Evolutionary conservation across 169 alveolate species (phyloP), one percentile per base, ranked within the genome.

Genomic region (Perkinsus olseni): DNA sequence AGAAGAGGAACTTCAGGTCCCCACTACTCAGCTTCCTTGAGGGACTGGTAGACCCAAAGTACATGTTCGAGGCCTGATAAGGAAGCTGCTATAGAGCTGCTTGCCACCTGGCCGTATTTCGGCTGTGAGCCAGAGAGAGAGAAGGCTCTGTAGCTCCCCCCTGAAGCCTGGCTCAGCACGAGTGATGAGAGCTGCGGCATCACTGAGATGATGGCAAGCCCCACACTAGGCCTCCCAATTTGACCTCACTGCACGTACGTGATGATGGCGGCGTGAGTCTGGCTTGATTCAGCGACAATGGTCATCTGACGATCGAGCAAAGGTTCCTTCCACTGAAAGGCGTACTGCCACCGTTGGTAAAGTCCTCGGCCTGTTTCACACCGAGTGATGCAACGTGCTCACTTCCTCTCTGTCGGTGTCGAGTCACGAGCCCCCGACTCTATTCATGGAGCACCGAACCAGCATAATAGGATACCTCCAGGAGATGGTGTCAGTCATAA

Each of bases 251-350:
- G 28, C 82, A 62, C 31, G 17, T 62, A 62, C 82, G 82, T 31
- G 93, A 91, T 51, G 93, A 91, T 37, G 93, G 93, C 39, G 39
- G 93, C 24, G 93, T 91, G 28, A 39, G 74, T 38, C 93, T 91
- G 74, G 93, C 74, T 51, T 34, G 93, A 10, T 91, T 91, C 20
- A 74, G 48, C 11, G 93, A 91, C 39, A 48, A 91, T 20, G 93
- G 93, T 21, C 93, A 91, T n/a, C 24, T 91, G 74, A 91, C 93
- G 39, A 91, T 91, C 34, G 93, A 91, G n/a, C 82, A 91, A 91
- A 91, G n/a, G 74, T 39, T 38, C 93, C 40, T 91, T 91, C n/a
- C 93, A 91, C 38, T 91, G 93, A 91, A 38, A 10, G 39, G 34
- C 34, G 17, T 10, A 17, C 62, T 45, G 6, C 17, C 17, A 45